A percentile compares a stretch with the other conserved stretches of the same genome.
phyloP scores from a whole-genome alignment of 495 filamentous ascomycete species.

The Collariella sp. region DNA sequence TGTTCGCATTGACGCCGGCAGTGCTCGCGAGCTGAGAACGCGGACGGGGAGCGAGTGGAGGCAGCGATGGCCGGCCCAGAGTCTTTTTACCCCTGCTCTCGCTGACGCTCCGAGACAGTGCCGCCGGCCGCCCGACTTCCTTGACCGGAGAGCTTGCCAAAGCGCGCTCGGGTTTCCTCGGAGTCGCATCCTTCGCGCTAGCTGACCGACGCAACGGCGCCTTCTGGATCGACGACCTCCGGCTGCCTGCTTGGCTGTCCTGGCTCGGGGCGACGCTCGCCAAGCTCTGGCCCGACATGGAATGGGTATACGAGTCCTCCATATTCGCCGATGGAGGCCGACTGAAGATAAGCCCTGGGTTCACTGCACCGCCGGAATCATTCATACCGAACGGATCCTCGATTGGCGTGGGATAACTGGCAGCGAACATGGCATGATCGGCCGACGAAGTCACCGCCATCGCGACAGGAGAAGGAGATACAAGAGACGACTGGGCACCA shows the following conservation, averaged over 20 bases:
- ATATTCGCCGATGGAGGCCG: conserved; percentile 38
- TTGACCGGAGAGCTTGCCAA: conserved; percentile 49
- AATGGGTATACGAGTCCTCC: conserved; percentile 29
- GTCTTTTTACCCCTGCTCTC: conserved; percentile 39
- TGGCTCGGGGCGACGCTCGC: conserved; percentile 22
- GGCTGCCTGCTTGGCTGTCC: conserved; percentile 2
- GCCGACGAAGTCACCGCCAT: conserved; percentile 29
- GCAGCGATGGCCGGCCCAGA: conserved; percentile 23
- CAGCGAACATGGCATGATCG: conserved; percentile 32
- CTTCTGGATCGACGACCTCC: conserved; percentile 19
- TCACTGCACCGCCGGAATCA: conserved; percentile 28
- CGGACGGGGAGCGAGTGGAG: conserved; percentile 29
- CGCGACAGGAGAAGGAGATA: conserved; percentile 34
- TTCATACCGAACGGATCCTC: conserved; percentile 36
- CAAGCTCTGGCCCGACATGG: conserved; percentile 24
- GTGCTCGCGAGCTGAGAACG: conserved; percentile 18
- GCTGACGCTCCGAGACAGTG: conserved; percentile 54
- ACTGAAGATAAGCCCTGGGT: conserved; percentile 41
- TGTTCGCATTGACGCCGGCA: conserved; percentile 18
- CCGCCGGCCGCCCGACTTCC: conserved; percentile 39
- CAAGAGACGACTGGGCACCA: conserved; percentile 28
- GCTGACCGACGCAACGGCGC: conserved; percentile 33
- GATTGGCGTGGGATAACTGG: conserved; percentile 30
- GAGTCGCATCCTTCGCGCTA: conserved; percentile 33
- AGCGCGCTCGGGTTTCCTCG: conserved; percentile 33